Percentiles rank a stretch among this genome's conserved stretches.
phyloP scores from a whole-genome alignment of 805 yeast species.

The Teunomyces gatunensis region DNA sequence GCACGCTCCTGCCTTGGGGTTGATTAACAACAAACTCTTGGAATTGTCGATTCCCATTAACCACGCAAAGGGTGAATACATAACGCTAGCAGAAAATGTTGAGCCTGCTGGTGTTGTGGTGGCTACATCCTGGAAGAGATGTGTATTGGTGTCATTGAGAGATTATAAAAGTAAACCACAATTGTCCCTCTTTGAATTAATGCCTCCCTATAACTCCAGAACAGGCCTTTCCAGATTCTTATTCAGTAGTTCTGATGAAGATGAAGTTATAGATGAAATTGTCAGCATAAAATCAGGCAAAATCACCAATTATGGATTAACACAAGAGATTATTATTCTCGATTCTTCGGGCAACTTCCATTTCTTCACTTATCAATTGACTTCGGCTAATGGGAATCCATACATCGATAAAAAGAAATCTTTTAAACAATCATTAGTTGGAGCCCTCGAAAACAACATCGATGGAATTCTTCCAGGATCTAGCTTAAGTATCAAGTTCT shows the following conservation, averaged over 20 bases:
- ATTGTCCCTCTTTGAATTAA: conserved; percentile 34
- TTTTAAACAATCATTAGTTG: conserved; percentile 30
- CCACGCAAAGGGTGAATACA: conserved; percentile 45
- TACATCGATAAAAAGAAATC: conserved; percentile 24
- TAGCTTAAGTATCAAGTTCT: conserved; percentile 47
- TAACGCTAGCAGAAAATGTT: conserved; percentile 55
- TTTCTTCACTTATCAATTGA: conserved; percentile 23
- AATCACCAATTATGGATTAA: conserved; percentile 46
- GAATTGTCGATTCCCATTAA: conserved; percentile 41
- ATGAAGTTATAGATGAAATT: conserved; percentile 42
- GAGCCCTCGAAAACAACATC: conserved; percentile 27
- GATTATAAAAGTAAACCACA: conserved; percentile 67
- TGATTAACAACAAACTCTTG: conserved; percentile 45
- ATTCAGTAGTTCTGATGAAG: conserved; percentile 10
- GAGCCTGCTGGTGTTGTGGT: conserved; percentile 75
- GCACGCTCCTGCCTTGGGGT: conserved; percentile 63
- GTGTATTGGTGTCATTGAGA: conserved; percentile 58
- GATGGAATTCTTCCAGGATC: conserved; percentile 49
- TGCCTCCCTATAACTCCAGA: conserved; percentile 8
- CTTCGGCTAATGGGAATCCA: conserved; percentile 28
- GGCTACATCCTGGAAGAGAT: conserved; percentile 69
- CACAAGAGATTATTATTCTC: conserved; percentile 39
- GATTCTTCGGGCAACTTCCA: conserved; percentile 46
- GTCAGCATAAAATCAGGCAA: conserved; percentile 58
- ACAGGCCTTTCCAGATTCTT: conserved; percentile 1